phyloP scores from a whole-genome alignment of 1,284 basidiomycete species.

The Hypsizygus ulmarius region DNA sequence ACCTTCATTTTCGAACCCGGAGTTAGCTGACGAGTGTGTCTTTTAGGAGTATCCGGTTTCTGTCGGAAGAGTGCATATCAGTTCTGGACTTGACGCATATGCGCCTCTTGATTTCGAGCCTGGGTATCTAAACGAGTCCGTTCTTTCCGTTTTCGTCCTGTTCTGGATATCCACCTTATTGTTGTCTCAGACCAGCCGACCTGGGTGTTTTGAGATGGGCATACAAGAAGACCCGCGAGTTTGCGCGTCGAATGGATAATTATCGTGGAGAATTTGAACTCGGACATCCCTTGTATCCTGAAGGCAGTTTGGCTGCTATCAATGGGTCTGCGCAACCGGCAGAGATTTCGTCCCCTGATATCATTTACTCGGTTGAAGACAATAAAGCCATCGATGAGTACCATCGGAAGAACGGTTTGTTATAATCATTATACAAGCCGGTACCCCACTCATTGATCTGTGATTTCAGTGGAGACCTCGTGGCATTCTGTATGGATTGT shows the following conservation, averaged over 20 bases:
- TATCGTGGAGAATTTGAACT: slow-evolving; percentile 12
- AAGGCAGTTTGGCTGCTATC: slow-evolving; percentile 33
- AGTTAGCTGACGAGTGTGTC: background rate
- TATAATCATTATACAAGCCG: background rate
- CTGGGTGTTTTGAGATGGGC: slow-evolving; percentile 48
- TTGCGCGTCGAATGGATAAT: slow-evolving; percentile 35
- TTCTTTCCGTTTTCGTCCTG: background rate
- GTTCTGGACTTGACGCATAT: slow-evolving; percentile 21
- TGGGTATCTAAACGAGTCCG: slow-evolving; percentile 26
- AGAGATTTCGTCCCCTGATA: slow-evolving; percentile 40
- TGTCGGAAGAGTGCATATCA: slow-evolving; percentile 26
- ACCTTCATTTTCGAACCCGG: background rate
- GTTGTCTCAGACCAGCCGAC: slow-evolving; percentile 45
- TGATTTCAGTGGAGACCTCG: slow-evolving; percentile 37
- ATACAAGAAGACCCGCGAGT: slow-evolving; percentile 60
- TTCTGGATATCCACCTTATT: background rate
- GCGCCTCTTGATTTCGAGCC: slow-evolving; percentile 27
- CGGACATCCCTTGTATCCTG: slow-evolving; percentile 7
- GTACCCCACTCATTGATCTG: background rate
- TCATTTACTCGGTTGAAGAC: slow-evolving; percentile 56
- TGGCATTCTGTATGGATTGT: slow-evolving; percentile 53
- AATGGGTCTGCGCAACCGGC: slow-evolving; percentile 34
- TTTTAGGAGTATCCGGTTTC: slow-evolving; percentile 27
- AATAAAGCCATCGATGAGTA: slow-evolving; percentile 51
- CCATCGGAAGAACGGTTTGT: slow-evolving; percentile 21